These are phyloP conservation scores for Pseudogymnoascus sp. DNA, from an alignment of 2,329 filamentous ascomycete species.

Conservation along the genomic window DNA sequence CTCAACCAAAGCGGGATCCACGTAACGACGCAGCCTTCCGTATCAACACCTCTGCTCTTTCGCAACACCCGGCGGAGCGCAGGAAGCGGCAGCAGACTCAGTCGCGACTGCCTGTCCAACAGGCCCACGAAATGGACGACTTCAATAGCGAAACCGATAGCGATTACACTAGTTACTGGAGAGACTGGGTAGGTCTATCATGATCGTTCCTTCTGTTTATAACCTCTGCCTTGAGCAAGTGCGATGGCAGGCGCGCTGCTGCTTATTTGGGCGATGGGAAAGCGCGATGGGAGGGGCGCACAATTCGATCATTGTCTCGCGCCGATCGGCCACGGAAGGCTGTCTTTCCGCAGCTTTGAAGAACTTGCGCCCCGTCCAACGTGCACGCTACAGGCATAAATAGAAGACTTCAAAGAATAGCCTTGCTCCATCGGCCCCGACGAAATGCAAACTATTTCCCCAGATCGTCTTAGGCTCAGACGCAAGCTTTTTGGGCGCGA, in stretches of 20 bases:
- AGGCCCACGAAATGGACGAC: slow-evolving; percentile 66
- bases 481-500: neutral
- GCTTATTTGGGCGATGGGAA: neutral
- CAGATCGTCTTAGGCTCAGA: neutral
- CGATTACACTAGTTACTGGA: slow-evolving; percentile 98
- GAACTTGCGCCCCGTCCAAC: neutral
- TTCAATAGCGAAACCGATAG: slow-evolving; percentile 97
- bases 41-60: neutral
- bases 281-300: neutral
- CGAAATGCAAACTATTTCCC: neutral
- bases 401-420: neutral
- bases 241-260: neutral
- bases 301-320: neutral
- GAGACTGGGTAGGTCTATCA: slow-evolving; percentile 82
- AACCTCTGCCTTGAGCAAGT: neutral
- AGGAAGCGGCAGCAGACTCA: slow-evolving; percentile 3
- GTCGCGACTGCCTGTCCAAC: neutral
- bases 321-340: neutral
- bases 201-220: slow-evolving; percentile 11
- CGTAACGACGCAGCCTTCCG: neutral
- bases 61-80: neutral
- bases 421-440: neutral
- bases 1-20: neutral
- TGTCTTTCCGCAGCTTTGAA: neutral
- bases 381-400: neutral